Base-by-base conservation (phyloP, 805 yeast genomes). In the Wickerhamomyces tratensis region DNA sequence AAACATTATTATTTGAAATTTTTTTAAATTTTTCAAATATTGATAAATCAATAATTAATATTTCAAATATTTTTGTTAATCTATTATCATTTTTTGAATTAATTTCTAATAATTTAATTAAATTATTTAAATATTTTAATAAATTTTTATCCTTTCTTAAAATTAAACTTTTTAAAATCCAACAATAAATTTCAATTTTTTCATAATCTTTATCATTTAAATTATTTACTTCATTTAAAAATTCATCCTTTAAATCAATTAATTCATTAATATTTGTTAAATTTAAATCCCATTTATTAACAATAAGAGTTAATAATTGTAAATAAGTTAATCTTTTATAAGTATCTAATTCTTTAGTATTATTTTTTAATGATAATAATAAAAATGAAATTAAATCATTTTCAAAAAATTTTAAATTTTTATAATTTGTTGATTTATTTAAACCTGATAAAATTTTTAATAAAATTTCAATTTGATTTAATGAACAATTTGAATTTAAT, bases 91-190 rank as follows among this genome's bases (percentile, higher is more conserved):
- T 40, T 4, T 46, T 31, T 5, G 46, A 43, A 27, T 59, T 50
- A 13, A 59, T 58, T 2, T 60, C 45, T 7, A 79, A 59, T 12
- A 69, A 47, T 6, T 53, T 44, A 14, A 74, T 40, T 37, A 72
- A 50, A 50, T 43, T 51, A 36, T 51, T 59, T 51, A 69, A 65
- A 39, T 51, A 62, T 33, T 49, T 51, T 25, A 49, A 57, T 5
- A 72, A 68, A 0, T 47, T 27, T 8, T 61, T 48, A 45, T 81
- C 82, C 47, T 73, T 73, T 50, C 73, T 77, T 57, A 86, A 55
- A 0, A 85, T 54, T 40, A 85, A 65, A 0, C 85, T 89, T 58
- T 86, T 88, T 20, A 79, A 63, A 7, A 80, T 59, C 96, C 96
- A 88, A 3, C 81, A 64, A 10, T 69, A 58, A 0, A 71, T 55